Conservation (phyloP, 257 asterid genomes). For the Ehretia macrophylla region DNA sequence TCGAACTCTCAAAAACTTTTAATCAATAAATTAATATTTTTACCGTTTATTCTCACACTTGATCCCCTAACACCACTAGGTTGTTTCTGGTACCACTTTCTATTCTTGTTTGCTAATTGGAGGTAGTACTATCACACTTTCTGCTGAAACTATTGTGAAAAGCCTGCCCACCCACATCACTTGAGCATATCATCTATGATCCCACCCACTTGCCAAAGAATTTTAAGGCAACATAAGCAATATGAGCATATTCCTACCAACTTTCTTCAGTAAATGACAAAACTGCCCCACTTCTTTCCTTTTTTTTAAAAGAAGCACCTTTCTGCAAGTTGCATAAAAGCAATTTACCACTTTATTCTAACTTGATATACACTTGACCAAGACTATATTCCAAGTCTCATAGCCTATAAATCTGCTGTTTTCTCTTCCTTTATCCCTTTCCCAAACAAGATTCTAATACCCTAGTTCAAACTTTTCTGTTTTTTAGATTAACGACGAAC, state of each 20-base stretch:
- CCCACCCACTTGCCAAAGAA: conserved; percentile 23
- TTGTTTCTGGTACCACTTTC: background rate
- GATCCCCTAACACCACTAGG: too few species aligned
- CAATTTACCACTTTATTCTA: conserved; percentile 35
- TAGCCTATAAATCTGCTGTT: conserved; percentile 2
- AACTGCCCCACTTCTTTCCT: conserved; percentile 34
- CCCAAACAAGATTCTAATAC: conserved; percentile 37
- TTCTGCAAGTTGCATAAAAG: conserved; percentile 27
- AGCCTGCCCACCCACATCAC: conserved; percentile 16
- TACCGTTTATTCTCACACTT: too few species aligned
- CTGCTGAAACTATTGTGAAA: conserved; percentile 2
- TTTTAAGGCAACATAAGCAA: conserved; percentile 18
- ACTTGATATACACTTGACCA: conserved; percentile 19
- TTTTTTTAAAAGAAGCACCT: conserved; percentile 20
- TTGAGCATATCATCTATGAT: conserved; percentile 10
- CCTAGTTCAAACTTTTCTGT: conserved; percentile 30
- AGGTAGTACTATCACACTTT: conserved; percentile 1
- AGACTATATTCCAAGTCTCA: background rate
- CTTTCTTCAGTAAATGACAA: conserved; percentile 1
- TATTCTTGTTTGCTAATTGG: conserved; percentile 3
- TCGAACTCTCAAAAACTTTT: too few species aligned
- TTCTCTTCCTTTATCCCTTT: conserved; percentile 29
- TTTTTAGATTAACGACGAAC: too few species aligned
- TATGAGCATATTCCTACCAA: conserved; percentile 13
- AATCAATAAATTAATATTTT: too few species aligned